Conservation (phyloP, 139 green algal genomes). For the Auxenochlorella pyrenoidosa region DNA sequence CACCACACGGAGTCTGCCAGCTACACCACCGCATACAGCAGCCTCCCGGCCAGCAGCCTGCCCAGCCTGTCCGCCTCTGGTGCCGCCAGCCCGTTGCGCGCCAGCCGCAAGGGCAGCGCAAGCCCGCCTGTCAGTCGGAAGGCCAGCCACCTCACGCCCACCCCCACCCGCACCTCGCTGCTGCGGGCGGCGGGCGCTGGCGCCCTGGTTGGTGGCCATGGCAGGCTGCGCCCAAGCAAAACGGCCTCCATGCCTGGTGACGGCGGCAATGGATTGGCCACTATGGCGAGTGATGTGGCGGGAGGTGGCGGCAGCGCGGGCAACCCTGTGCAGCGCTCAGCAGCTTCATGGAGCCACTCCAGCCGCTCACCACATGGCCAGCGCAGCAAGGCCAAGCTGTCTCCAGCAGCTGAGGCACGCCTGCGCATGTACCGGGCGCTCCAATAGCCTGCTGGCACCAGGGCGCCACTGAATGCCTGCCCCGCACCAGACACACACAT, state of each 20-base stretch:
- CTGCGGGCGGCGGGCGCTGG: background rate
- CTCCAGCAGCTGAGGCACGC: background rate
- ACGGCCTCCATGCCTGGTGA: constrained; percentile 12
- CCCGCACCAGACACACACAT: no score
- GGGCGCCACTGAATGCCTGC: no score
- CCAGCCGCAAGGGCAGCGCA: constrained; percentile 6
- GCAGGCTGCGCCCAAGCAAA: background rate
- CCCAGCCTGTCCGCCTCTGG: constrained; percentile 18
- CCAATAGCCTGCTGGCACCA: no score
- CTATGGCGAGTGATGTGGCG: background rate
- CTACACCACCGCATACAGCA: constrained; percentile 11
- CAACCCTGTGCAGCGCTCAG: constrained; percentile 5
- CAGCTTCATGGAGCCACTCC: constrained; percentile 15
- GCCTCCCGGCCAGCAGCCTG: constrained; percentile 16
- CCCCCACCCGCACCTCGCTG: background rate
- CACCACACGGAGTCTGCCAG: background rate
- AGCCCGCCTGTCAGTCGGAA: constrained; percentile 15
- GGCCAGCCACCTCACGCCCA: background rate
- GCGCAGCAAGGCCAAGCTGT: background rate
- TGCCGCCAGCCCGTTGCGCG: background rate
- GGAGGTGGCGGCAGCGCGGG: background rate
- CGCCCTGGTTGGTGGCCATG: background rate
- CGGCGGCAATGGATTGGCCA: no score
- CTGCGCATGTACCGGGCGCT: background rate
- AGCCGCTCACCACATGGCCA: background rate